Base-by-base conservation (phyloP, 164 flowering plant genomes). In the Stephania cephalantha region DNA sequence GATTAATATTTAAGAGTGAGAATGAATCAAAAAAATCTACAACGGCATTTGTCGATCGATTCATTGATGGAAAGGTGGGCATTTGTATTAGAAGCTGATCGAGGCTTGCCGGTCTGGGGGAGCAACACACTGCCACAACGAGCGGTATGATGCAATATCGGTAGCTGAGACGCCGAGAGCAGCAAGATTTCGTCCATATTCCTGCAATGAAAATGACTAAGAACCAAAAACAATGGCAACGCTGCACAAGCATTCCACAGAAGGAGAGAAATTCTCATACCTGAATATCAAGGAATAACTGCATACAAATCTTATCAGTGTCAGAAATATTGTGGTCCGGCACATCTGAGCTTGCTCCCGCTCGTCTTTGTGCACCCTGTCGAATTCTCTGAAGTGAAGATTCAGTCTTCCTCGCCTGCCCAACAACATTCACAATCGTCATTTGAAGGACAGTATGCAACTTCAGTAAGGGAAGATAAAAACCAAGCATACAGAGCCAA, bases 221-320 rank as follows among this genome's bases (percentile, higher is more conserved):
- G 58, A 46, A 46, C 72, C 50, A 46, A 46, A 35, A 35, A 35
- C 42, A 35, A 46, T 20, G 30, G 30, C 22, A 20, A 20, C 48
- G 10, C 7, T n/a, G 20, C 29, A 5, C 9, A 9, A 3, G 15
- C 55, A 10, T 50, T 9, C 55, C 55, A 50, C 0, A 2, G 15
- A 9, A 50, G 55, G 9, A 75, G 5, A 46, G 6, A 73, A 78
- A 7, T 15, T 20, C 29, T 9, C 13, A 31, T 76, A 93, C 99
- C 99, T 93, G 98, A 78, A 92, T 83, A 86, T 95, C 99, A 69
- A 95, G 95, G 82, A 93, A 92, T 69, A 92, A 80, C 77, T 96
- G 99, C 97, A 88, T 88, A 63, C 93, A 90, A 44, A 96, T 85
- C 83, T 96, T 96, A 80, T 93, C 97, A 7, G 95, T 90, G 75